A percentile compares a stretch with the other conserved stretches of the same genome.
Evolutionary conservation across 148 eudicot species (phyloP).

Genomic region (Rheum nobile): DNA sequence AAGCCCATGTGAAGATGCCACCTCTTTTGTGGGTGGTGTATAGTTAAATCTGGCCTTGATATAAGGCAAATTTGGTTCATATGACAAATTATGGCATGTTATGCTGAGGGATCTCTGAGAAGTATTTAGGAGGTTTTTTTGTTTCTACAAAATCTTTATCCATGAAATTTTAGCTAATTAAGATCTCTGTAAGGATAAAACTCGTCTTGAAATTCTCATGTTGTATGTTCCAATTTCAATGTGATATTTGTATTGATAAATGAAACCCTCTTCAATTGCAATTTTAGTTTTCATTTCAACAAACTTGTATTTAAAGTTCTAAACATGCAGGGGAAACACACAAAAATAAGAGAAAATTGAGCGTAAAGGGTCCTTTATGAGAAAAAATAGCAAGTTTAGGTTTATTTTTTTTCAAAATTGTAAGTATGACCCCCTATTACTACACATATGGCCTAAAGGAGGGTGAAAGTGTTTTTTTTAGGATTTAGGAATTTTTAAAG

Average conservation of each 20-base stretch:
- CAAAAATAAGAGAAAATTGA: no score
- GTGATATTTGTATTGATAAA: not conserved
- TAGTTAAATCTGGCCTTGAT: not conserved
- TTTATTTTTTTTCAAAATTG: no score
- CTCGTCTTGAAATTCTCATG: not conserved
- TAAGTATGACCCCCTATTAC: no score
- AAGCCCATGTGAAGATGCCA: not conserved
- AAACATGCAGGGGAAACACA: no score
- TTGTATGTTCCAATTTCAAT: not conserved
- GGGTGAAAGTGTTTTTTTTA: no score
- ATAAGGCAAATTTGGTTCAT: no score
- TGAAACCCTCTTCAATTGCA: not conserved
- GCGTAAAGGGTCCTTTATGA: no score
- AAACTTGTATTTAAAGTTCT: not conserved
- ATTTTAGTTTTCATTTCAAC: not conserved
- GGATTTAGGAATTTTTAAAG: no score
- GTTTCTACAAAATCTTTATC: not conserved
- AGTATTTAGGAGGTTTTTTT: not conserved
- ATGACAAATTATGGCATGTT: not conserved
- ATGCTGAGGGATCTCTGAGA: not conserved
- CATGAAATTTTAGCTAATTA: slow-evolving; percentile 1
- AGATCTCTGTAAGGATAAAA: not conserved
- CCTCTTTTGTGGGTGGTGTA: not conserved
- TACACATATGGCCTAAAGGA: no score
- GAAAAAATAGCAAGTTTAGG: no score